These are phyloP conservation scores for Ophiostoma novo-ulmi DNA, from an alignment of 2,329 filamentous ascomycete genomes.

Conservation along the genomic window DNA sequence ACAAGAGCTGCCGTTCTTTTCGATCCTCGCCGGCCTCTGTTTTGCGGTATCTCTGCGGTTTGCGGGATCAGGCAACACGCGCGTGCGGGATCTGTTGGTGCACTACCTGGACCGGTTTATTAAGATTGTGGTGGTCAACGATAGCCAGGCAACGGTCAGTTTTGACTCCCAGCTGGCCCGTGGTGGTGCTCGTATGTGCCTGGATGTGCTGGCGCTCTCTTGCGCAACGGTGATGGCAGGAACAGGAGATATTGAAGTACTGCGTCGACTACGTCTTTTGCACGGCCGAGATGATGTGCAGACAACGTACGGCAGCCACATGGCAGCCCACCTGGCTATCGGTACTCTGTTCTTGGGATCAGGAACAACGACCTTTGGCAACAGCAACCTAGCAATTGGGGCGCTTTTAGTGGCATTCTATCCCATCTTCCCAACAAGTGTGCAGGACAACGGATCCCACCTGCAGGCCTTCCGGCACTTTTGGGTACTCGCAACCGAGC, in stretches of 20 bases:
- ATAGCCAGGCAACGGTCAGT: constrained; percentile 45
- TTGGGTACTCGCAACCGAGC: constrained; percentile 90
- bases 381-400: constrained; percentile 79
- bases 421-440: constrained; percentile 79
- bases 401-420: constrained; percentile 88
- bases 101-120: constrained; percentile 84
- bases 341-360: constrained; percentile 88
- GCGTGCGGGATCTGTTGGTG: constrained; percentile 75
- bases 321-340: constrained; percentile 87
- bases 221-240: constrained; percentile 91
- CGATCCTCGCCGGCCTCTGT: constrained; percentile 83
- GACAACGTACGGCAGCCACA: constrained; percentile 86
- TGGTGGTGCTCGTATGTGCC: constrained; percentile 81
- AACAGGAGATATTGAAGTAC: constrained; percentile 79
- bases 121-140: constrained; percentile 52
- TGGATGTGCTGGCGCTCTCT: constrained; percentile 78
- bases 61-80: constrained; percentile 64
- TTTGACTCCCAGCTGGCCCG: constrained; percentile 84
- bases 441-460: constrained; percentile 91
- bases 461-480: constrained; percentile 95
- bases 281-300: constrained; percentile 82
- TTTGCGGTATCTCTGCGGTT: constrained; percentile 71
- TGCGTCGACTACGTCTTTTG: constrained; percentile 77
- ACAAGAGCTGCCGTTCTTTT: constrained; percentile 85
- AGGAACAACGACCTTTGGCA: constrained; percentile 86